These are phyloP conservation scores for Aspergillus sp. DNA, from an alignment of 2,329 filamentous ascomycete species.

Conservation along the genomic window DNA sequence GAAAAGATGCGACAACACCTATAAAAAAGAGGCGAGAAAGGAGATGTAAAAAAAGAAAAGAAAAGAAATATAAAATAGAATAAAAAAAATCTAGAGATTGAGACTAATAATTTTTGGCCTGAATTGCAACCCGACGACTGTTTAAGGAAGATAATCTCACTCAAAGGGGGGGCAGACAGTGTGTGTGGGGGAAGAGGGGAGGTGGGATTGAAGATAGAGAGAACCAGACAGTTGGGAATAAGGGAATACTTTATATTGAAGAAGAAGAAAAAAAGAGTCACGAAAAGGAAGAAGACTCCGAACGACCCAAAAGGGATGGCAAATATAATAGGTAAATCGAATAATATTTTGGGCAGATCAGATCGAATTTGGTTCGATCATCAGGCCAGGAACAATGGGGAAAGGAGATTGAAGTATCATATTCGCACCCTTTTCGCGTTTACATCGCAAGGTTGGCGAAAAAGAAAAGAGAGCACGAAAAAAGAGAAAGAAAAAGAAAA, in stretches of 20 bases:
- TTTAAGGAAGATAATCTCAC: too few species aligned
- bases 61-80: too few species aligned
- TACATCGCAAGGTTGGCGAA: conserved; percentile 2
- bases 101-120: too few species aligned
- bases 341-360: neutral
- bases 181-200: neutral
- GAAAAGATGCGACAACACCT: too few species aligned
- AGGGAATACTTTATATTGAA: too few species aligned
- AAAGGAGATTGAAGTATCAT: neutral
- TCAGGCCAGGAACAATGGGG: neutral
- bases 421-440: conserved; percentile 2
- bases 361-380: too few species aligned
- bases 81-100: too few species aligned
- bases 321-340: neutral
- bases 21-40: too few species aligned
- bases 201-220: neutral
- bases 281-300: neutral
- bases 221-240: neutral
- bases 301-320: neutral
- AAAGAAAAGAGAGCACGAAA: conserved; percentile 1
- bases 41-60: too few species aligned
- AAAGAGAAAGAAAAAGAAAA: neutral
- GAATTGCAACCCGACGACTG: too few species aligned
- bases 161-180: neutral
- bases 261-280: too few species aligned